Conservation (phyloP, 202 grass and related monocot species). For the Cymbopogon flexuosus region DNA sequence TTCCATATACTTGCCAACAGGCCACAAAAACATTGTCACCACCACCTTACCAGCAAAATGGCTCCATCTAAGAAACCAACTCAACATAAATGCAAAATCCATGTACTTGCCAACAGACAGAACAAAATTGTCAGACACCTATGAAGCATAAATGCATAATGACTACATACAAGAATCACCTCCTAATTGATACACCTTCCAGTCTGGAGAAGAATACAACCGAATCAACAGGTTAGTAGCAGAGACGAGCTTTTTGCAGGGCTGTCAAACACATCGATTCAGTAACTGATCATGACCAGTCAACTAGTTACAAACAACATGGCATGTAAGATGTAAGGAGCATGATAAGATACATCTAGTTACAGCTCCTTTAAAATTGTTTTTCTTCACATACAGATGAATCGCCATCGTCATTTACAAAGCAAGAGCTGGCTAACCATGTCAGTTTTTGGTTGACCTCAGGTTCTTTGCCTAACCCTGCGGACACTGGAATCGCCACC, state of each 20-base stretch:
- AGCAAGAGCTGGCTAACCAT: slow-evolving; percentile 29
- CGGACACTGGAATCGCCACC: slow-evolving; percentile 66
- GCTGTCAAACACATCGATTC: not conserved
- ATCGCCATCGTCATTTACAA: slow-evolving; percentile 39
- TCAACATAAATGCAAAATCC: not conserved
- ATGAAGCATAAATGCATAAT: not conserved
- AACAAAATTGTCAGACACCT: not conserved
- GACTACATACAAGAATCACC: not conserved
- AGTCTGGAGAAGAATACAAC: not conserved
- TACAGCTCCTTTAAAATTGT: slow-evolving; percentile 23
- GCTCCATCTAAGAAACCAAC: not conserved
- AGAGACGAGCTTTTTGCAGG: not conserved
- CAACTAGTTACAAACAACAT: slow-evolving; percentile 34
- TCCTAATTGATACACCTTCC: not conserved
- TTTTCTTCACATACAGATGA: slow-evolving; percentile 36
- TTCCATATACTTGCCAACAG: not conserved
- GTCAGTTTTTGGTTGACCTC: slow-evolving; percentile 22
- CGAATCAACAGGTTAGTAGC: not conserved
- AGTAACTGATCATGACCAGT: slow-evolving; percentile 12
- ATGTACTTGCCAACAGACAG: not conserved
- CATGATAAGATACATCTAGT: slow-evolving; percentile 5
- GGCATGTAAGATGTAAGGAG: slow-evolving; percentile 11
- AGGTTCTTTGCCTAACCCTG: slow-evolving; percentile 78
- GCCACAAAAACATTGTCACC: not conserved
- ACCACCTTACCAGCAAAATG: not conserved